Base-by-base conservation (phyloP, 2,329 filamentous ascomycete species). In the Epichloe coenophiala region DNA sequence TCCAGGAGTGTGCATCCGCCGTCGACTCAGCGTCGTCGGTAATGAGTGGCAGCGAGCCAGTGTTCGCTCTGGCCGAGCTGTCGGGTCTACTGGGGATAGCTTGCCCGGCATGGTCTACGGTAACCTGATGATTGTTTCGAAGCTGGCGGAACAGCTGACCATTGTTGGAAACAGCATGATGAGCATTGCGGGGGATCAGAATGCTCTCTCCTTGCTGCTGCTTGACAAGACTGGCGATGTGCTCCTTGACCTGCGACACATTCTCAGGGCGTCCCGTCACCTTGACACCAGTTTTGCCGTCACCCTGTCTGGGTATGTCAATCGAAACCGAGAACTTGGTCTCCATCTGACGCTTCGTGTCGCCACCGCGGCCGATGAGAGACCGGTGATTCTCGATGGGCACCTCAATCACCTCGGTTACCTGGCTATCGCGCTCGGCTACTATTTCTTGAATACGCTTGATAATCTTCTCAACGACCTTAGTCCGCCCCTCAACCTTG, bases 81-180 rank as follows among this genome's bases (percentile, higher is more conserved):
- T 78, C 68, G 31, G 84, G 78, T 69, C 84, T 89, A 39, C 81
- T 65, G 5, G 93, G 93, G 4, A 86, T 72, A 51, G 84, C 72
- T 53, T 93, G 81, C 43, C 90, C 89, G 50, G 81, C 86, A 64
- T 97, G 93, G 66, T 97, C 90, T 49, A 98, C 86, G 1, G 85
- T 93, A 57, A 98, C 88, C 58, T 87, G 84, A 68, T 87, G 78
- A 62, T 96, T 86, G 66, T 82, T 90, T 56, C 86, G 83, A 41
- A 98, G 81, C 60, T 82, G 85, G 57, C 91, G 87, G 85, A 97
- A 96, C 71, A 97, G 86, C 59, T 89, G 84, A 1, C 91, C 93
- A 56, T 91, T 90, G 65, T 95, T 91, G 48, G 87, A 80, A 58
- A 98, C 77, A 53, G 76, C 71, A 65, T 97, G 88, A 71, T 98